A percentile compares a stretch with the other conserved stretches of the same genome.
Conservation (phyloP, 768 basidiomycete genomes). For the Leccinellum rugosiceps region DNA sequence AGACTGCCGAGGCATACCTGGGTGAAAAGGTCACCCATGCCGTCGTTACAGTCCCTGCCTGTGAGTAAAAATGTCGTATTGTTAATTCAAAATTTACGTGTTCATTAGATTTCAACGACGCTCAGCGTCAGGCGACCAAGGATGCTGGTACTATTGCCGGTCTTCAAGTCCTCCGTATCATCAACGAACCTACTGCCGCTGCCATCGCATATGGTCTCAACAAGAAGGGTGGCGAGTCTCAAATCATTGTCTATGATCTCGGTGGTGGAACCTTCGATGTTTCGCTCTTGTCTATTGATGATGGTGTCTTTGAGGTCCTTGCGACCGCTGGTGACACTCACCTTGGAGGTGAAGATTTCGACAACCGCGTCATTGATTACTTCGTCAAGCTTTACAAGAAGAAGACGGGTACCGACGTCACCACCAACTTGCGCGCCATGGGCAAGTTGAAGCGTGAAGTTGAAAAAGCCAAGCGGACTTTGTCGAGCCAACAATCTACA, state of each 20-base stretch:
- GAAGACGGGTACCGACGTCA: conserved; percentile 85
- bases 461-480: conserved; percentile 92
- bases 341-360: conserved; percentile 95
- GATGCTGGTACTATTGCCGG: conserved; percentile 96
- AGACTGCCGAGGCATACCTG: conserved; percentile 97
- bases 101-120: conserved; percentile 94
- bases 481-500: conserved; percentile 86
- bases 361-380: conserved; percentile 90
- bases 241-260: conserved; percentile 97
- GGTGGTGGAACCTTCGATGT: conserved; percentile 99
- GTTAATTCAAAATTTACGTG: background rate
- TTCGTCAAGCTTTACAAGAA: conserved; percentile 88
- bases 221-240: conserved; percentile 91
- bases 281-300: conserved; percentile 91
- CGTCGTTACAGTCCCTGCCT: conserved; percentile 97
- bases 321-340: conserved; percentile 94
- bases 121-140: conserved; percentile 98
- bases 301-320: conserved; percentile 87
- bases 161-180: conserved; percentile 92
- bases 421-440: conserved; percentile 75
- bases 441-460: conserved; percentile 92
- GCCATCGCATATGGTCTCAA: conserved; percentile 98
- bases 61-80: conserved; percentile 39
- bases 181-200: conserved; percentile 97
- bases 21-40: conserved; percentile 96